Evolutionary conservation across 2,329 filamentous ascomycete species (phyloP), one percentile per base, ranked within the genome.

Genomic region (Fusarium secorum): DNA sequence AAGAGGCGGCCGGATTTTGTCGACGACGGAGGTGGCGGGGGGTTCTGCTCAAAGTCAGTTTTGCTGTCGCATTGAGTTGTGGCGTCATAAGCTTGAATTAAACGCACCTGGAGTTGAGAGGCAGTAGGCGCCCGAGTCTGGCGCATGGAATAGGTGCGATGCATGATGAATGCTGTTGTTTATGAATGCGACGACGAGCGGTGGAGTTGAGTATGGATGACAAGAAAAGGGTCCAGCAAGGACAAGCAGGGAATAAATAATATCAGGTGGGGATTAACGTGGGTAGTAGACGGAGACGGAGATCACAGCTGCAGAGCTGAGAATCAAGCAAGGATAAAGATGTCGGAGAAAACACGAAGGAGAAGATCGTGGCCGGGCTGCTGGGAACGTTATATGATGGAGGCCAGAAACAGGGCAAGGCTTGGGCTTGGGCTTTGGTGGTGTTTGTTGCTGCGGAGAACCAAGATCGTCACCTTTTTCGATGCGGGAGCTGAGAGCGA

Each of bases 101-200:
- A 18, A 65, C 82, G 68, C 78, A 89, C 87, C 81, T 89, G 87
- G 48, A 90, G 85, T 79, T 89, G 87, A 79, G 94, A 97, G 79
- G 96, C 96, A 74, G 96, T 99, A 52, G 96, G 96, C 83, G 94
- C 94, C 88, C 96, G 91, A 83, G 93, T 92, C 84, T 97, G 93
- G 91, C 96, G 95, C 96, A 98, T 97, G 78, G 94, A 97, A 83
- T 98, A 99, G 74, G 96, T 98, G 82, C 95, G 94, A 89, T 99
- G 96, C 95, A 99, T 99, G 62, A 69, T 84, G 83, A 44, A 26
- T 48, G 30, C 11, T 56, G 30, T 48, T 71, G 60, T 60, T 67
- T 66, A 46, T 72, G 66, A 49, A 64, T 75, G 64, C 61, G 75
- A 71, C 63, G 74, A 71, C 49, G 57, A 55, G 66, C 52, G 49